These are phyloP conservation scores for Pseudogymnoascus pannorum DNA, from an alignment of 2,329 filamentous ascomycete genomes.

Conservation along the genomic window DNA sequence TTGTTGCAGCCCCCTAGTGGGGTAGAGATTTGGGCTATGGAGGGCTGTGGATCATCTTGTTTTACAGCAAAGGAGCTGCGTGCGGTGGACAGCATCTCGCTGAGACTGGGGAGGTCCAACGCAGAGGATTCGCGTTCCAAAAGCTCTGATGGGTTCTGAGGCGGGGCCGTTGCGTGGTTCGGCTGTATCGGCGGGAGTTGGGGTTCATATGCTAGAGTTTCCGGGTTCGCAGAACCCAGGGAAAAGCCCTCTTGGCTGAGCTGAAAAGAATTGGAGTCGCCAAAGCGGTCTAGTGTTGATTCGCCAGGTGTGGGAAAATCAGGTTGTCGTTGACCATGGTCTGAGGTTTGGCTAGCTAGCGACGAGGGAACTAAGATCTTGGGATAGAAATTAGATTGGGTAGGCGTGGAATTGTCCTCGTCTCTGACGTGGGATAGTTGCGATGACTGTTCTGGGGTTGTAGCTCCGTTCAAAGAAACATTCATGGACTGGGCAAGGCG, in stretches of 20 bases:
- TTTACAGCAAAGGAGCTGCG: slow-evolving; percentile 22
- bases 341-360: slow-evolving; percentile 34
- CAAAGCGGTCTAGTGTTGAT: slow-evolving; percentile 9
- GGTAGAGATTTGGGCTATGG: background rate
- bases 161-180: background rate
- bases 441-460: background rate
- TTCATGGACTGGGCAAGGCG: slow-evolving; percentile 20
- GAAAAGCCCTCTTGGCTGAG: background rate
- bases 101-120: background rate
- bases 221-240: background rate
- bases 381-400: slow-evolving; percentile 22
- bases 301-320: slow-evolving; percentile 36
- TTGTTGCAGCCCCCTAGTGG: slow-evolving; percentile 21
- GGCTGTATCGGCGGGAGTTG: background rate
- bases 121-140: background rate
- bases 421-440: slow-evolving; percentile 4
- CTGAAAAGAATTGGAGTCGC: background rate
- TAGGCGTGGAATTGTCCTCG: slow-evolving; percentile 12
- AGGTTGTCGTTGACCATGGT: slow-evolving; percentile 42
- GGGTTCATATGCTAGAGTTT: background rate
- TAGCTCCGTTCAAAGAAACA: slow-evolving; percentile 10
- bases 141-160: background rate
- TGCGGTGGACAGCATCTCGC: slow-evolving; percentile 11
- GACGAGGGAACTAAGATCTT: slow-evolving; percentile 30
- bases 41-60: slow-evolving; percentile 23